Percentiles rank a stretch among this genome's conserved stretches.
phyloP scores from a whole-genome alignment of 1,139 yeast genomes.

The Yamadazyma conglobata region DNA sequence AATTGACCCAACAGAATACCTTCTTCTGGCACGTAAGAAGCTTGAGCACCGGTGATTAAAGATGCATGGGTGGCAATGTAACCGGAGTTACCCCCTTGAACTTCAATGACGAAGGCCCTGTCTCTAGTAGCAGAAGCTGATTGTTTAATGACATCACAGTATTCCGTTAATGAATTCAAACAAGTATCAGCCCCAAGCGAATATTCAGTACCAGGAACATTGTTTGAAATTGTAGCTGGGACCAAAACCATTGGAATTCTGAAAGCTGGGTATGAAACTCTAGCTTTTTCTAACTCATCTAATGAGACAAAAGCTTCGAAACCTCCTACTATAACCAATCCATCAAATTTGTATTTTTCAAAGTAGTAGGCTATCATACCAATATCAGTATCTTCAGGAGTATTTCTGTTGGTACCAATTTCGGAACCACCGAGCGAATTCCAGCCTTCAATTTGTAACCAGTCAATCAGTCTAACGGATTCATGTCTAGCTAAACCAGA shows the following conservation, averaged over 20 bases:
- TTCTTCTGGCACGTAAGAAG: conserved; percentile 89
- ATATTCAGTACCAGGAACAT: conserved; percentile 96
- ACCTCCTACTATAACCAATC: conserved; percentile 73
- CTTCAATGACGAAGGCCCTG: conserved; percentile 93
- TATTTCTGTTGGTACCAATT: conserved; percentile 73
- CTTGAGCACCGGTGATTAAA: conserved; percentile 89
- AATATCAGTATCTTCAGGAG: conserved; percentile 63
- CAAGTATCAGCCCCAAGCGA: conserved; percentile 94
- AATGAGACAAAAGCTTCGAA: conserved; percentile 74
- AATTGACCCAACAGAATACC: conserved; percentile 56
- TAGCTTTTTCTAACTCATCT: conserved; percentile 61
- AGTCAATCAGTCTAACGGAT: conserved; percentile 55
- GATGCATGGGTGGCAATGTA: conserved; percentile 86
- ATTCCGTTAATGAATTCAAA: conserved; percentile 80
- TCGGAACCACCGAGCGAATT: conserved; percentile 76
- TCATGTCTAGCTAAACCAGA: conserved; percentile 76
- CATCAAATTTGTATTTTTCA: conserved; percentile 70
- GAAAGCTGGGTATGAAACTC: conserved; percentile 65
- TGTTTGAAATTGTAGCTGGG: conserved; percentile 93
- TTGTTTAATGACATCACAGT: conserved; percentile 94
- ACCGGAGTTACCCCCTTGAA: conserved; percentile 96
- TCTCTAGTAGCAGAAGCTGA: conserved; percentile 93
- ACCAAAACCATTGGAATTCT: conserved; percentile 75
- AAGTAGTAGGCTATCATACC: conserved; percentile 76
- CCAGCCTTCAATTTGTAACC: conserved; percentile 76